A percentile compares a stretch with the other conserved stretches of the same genome.
Conservation (phyloP, 768 basidiomycete genomes). For the Fistulinella prunicolor region DNA sequence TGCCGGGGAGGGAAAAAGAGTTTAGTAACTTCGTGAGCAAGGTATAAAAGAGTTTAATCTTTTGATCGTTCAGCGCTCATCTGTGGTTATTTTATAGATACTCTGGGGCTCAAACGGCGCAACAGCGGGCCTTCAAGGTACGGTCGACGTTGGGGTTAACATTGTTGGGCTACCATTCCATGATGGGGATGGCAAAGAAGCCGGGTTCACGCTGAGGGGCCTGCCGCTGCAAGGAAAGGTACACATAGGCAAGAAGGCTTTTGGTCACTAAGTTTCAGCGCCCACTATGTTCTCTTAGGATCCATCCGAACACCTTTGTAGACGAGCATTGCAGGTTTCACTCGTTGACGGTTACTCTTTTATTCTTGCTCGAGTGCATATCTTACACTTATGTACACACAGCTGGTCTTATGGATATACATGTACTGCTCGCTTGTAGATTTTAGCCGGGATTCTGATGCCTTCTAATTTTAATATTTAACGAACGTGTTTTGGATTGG, state of each 20-base stretch:
- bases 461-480: not conserved
- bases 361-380: conserved; percentile 8
- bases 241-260: conserved; percentile 55
- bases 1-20: conserved; percentile 73
- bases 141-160: conserved; percentile 55
- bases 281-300: not conserved
- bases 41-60: conserved; percentile 37
- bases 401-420: conserved; percentile 3
- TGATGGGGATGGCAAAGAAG: conserved; percentile 33
- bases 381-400: conserved; percentile 6
- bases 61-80: conserved; percentile 1
- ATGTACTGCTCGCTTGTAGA: conserved; percentile 22
- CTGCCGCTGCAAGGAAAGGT: conserved; percentile 70
- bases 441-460: not conserved
- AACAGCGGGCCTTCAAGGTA: conserved; percentile 63
- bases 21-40: conserved; percentile 77
- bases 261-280: not conserved
- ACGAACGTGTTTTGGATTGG: not conserved
- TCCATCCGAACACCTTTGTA: not conserved
- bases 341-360: conserved; percentile 2
- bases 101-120: conserved; percentile 66
- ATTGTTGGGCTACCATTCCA: conserved; percentile 60
- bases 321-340: not conserved
- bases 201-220: conserved; percentile 55
- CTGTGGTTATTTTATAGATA: conserved; percentile 41